Evolutionary conservation across 2,329 filamentous ascomycete genomes (phyloP), one percentile per base, ranked within the genome.

Genomic region (Talaromyces sp.): DNA sequence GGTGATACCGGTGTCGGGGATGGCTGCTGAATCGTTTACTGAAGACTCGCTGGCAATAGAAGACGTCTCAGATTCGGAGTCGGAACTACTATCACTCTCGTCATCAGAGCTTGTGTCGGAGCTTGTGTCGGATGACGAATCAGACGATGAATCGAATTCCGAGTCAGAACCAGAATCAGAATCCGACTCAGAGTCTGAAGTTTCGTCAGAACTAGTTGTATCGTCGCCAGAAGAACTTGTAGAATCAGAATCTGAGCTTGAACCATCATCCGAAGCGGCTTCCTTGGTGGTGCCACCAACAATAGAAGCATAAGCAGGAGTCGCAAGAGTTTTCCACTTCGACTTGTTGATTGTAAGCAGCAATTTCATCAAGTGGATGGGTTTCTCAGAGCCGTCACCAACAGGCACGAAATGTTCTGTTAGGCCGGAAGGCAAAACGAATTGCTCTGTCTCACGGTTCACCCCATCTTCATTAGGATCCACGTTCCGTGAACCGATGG

Each of bases 321-420:
- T 59, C 10, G 37, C 52, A 39, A 59, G 36, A n/a, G 15, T 13
- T 9, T 17, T 41, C 57, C 60, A 65, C 25, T 54, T 51, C n/a
- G 58, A 61, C 19, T 70, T 61, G 11, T 69, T 67, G 55, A 75
- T 70, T 43, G 69, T 63, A 9, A 80, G 79, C 40, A 97, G 78
- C 9, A 97, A 77, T 58, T 89, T 84, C 37, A 97, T 76, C n/a
- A 97, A 78, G 69, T 93, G 91, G 3, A 99, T 77, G 0, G 93
- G 93, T 75, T 92, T 93, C 55, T 89, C 80, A 53, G 83, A 82
- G 10, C 82, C 81, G 63, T 91, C 85, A 56, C 84, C 81, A 15
- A 91, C 81, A 57, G 88, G 83, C 51, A 92, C 77, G 1, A 84
- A 86, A 53, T 79, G 80, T 71, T 94, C 89, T 54, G 78, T 75